Evolutionary conservation across 306 rosid genomes (phyloP).

Genomic region (Vigna reflexopilosa): DNA sequence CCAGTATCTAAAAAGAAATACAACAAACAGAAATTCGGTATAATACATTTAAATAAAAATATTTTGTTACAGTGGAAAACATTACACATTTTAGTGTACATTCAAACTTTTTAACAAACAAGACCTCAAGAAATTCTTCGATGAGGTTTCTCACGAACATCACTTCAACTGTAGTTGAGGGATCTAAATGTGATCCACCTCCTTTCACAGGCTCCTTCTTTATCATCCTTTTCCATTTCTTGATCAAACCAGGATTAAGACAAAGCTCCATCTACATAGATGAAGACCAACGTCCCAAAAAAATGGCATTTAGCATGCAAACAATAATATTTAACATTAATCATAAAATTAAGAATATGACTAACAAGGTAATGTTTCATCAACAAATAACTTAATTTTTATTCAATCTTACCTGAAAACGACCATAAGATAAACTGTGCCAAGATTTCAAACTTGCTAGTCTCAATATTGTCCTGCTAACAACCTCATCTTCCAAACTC

Average conservation of each 20-base stretch:
- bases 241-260: conserved; percentile 80
- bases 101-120: conserved; percentile 36
- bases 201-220: conserved; percentile 76
- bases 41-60: conserved; percentile 4
- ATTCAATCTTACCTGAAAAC: conserved; percentile 79
- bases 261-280: conserved; percentile 88
- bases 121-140: conserved; percentile 93
- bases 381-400: background rate
- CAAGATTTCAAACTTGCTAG: conserved; percentile 90
- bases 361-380: conserved; percentile 25
- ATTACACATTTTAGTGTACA: background rate
- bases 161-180: conserved; percentile 73
- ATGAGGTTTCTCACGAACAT: conserved; percentile 80
- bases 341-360: conserved; percentile 23
- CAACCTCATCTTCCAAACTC: conserved; percentile 99
- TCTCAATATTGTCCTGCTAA: conserved; percentile 80
- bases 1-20: conserved; percentile 69
- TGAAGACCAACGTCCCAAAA: conserved; percentile 28
- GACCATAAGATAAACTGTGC: conserved; percentile 93
- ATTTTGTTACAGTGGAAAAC: conserved; percentile 9
- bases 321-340: conserved; percentile 31
- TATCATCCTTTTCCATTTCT: conserved; percentile 94
- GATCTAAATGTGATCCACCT: conserved; percentile 71
- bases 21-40: conserved; percentile 23
- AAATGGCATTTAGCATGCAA: conserved; percentile 32